These are phyloP conservation scores for Phylloporus sp. DNA, from an alignment of 768 basidiomycete species.

Conservation along the genomic window DNA sequence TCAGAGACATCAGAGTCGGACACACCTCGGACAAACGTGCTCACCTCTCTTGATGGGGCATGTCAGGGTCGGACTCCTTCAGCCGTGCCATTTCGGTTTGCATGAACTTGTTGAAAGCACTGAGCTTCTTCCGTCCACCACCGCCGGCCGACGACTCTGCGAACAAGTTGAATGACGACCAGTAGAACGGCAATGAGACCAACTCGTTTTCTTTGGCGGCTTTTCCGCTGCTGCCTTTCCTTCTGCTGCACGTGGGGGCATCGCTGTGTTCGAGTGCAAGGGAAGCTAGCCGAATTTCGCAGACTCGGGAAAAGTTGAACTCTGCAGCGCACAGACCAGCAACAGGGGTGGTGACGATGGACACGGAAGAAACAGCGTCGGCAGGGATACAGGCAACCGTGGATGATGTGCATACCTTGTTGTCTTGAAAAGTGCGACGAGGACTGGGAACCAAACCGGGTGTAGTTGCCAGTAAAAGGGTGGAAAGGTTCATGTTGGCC, in stretches of 20 bases:
- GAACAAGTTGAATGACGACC: constrained; percentile 21
- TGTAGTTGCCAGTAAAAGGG: constrained; percentile 38
- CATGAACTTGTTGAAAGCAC: constrained; percentile 77
- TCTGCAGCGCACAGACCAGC: constrained; percentile 25
- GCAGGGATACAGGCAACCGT: background rate
- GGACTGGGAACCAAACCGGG: constrained; percentile 14
- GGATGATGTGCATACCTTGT: constrained; percentile 8
- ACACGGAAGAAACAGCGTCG: constrained; percentile 1
- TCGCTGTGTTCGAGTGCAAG: constrained; percentile 20
- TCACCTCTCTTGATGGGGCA: constrained; percentile 70
- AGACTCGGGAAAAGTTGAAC: constrained; percentile 13
- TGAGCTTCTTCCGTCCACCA: constrained; percentile 55
- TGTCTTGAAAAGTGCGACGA: constrained; percentile 7
- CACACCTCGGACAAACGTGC: background rate
- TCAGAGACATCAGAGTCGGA: background rate
- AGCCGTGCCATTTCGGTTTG: constrained; percentile 74
- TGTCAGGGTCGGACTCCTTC: constrained; percentile 69
- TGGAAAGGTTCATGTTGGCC: constrained; percentile 46
- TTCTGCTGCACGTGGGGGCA: constrained; percentile 41
- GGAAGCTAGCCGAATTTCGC: constrained; percentile 8
- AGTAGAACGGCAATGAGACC: constrained; percentile 24
- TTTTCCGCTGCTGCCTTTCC: constrained; percentile 41
- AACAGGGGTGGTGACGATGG: constrained; percentile 26
- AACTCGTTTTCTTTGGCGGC: constrained; percentile 51
- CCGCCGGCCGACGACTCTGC: constrained; percentile 49